A percentile compares a stretch with the other conserved stretches of the same genome.
Evolutionary conservation across 2,329 filamentous ascomycete species (phyloP).

Genomic region (Alternaria tenuissima): DNA sequence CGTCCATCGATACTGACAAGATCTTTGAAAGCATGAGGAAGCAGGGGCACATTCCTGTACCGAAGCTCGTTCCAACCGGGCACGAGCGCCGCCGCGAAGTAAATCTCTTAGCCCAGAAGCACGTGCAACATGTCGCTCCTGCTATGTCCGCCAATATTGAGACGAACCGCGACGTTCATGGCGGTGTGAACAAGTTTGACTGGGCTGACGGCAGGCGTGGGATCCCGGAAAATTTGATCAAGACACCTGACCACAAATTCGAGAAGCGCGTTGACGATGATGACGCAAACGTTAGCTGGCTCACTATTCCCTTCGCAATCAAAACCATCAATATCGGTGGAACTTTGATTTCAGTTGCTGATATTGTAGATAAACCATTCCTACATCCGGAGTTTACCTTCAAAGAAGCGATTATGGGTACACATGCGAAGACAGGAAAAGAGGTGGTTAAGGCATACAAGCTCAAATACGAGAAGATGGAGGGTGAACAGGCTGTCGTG

Average conservation of each 20-base stretch:
- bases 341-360: background rate
- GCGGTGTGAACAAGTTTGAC: background rate
- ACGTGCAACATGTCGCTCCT: background rate
- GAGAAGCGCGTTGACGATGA: background rate
- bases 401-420: background rate
- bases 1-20: background rate
- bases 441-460: background rate
- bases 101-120: background rate
- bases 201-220: accelerated
- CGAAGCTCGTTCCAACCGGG: background rate
- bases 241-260: background rate
- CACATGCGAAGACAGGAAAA: background rate
- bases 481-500: background rate
- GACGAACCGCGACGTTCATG: background rate
- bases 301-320: background rate
- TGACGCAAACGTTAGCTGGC: background rate
- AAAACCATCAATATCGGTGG: background rate
- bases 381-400: background rate
- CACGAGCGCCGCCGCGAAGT: background rate
- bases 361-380: background rate
- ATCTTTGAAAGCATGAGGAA: background rate
- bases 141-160: background rate
- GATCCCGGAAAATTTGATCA: background rate
- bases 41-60: background rate
- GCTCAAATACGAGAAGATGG: background rate